These are phyloP conservation scores for Epichloe sp. DNA, from an alignment of 2,329 filamentous ascomycete genomes.

Conservation along the genomic window DNA sequence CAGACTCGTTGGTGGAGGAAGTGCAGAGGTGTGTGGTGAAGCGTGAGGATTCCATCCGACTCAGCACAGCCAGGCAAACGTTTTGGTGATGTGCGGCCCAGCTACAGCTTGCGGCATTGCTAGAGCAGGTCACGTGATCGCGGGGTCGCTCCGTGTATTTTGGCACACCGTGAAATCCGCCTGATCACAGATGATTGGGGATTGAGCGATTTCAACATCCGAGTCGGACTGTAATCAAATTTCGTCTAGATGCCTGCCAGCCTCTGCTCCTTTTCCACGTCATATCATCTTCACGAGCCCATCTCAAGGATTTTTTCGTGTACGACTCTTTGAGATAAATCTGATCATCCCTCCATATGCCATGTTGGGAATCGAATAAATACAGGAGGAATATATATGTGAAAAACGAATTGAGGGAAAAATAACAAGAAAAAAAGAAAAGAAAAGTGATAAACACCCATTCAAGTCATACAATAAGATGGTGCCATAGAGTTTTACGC, in stretches of 20 bases:
- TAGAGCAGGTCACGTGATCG: slow-evolving; percentile 20
- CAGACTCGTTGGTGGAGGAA: slow-evolving; percentile 3
- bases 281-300: not conserved
- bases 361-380: not conserved
- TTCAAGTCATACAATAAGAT: not conserved
- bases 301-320: not conserved
- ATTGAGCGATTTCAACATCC: not conserved
- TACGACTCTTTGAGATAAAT: not conserved
- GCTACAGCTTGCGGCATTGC: slow-evolving; percentile 10
- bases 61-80: slow-evolving; percentile 1
- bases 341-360: not conserved
- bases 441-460: not conserved
- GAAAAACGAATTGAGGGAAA: not conserved
- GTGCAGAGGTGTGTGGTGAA: slow-evolving; percentile 2
- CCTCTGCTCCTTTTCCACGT: not conserved
- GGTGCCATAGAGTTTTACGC: not conserved
- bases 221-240: not conserved
- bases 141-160: slow-evolving; percentile 13
- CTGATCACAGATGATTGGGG: too few relatives aligned
- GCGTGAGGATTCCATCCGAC: slow-evolving; percentile 1
- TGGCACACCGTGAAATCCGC: too few relatives aligned
- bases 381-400: not conserved
- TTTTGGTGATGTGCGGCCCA: slow-evolving; percentile 18
- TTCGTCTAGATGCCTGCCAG: not conserved
- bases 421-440: not conserved